Evolutionary conservation across 371 early-diverging fungal species (phyloP).

Genomic region (Phascolomyces articulosus): DNA sequence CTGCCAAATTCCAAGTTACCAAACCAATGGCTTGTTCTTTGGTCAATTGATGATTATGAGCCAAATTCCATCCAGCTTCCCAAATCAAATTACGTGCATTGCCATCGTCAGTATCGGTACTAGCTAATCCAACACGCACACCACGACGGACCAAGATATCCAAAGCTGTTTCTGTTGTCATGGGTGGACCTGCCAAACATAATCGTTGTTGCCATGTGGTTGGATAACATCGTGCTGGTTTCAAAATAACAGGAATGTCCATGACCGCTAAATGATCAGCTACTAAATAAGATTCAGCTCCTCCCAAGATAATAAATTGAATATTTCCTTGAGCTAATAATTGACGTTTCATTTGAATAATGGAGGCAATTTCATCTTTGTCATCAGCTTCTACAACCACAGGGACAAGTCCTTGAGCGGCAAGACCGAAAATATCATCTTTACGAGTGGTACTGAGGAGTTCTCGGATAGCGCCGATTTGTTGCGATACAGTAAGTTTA

Average conservation of each 20-base stretch:
- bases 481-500: slow-evolving; percentile 58
- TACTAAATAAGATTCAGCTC: slow-evolving; percentile 74
- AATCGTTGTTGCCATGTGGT: slow-evolving; percentile 63
- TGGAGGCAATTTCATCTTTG: slow-evolving; percentile 71
- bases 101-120: slow-evolving; percentile 59
- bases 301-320: slow-evolving; percentile 63
- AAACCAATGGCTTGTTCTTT: slow-evolving; percentile 70
- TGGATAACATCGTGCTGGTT: slow-evolving; percentile 73
- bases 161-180: slow-evolving; percentile 54
- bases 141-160: slow-evolving; percentile 60
- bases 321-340: slow-evolving; percentile 24
- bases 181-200: slow-evolving; percentile 65
- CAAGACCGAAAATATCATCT: slow-evolving; percentile 41
- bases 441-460: slow-evolving; percentile 30
- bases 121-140: slow-evolving; percentile 67
- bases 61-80: slow-evolving; percentile 69
- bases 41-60: slow-evolving; percentile 36
- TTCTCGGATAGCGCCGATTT: slow-evolving; percentile 65
- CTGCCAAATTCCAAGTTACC: slow-evolving; percentile 76
- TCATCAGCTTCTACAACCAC: slow-evolving; percentile 66
- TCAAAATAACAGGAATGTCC: slow-evolving; percentile 67
- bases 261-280: slow-evolving; percentile 59
- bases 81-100: slow-evolving; percentile 72
- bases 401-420: slow-evolving; percentile 67
- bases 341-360: slow-evolving; percentile 60